Base-by-base conservation (phyloP, 331 rosid genomes). In the Ulmus americana region DNA sequence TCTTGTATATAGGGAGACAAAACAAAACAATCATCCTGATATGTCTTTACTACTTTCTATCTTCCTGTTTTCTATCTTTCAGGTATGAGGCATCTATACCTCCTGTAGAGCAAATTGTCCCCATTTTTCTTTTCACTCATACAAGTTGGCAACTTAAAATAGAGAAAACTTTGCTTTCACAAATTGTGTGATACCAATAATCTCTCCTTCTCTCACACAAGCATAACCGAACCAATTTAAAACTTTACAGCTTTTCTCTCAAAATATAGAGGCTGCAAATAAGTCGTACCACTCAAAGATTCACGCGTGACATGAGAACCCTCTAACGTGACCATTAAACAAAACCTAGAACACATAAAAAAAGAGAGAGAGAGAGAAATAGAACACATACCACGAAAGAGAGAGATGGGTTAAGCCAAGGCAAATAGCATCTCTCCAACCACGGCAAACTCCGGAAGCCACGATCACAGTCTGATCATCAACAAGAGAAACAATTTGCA, bases 391-490 rank as follows among this genome's bases (percentile, higher is more conserved):
- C 99, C 99, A 85, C 52, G 91, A 79, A 64, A 94, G 90, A 46
- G 97, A 94, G 57, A 94, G 90, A 59, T 82, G 95, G 45, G 83
- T 72, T 43, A 81, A 85, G 67, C 90, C 95, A 59, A 82, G 80
- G 82, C 71, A 85, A 65, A 87, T 71, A 59, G 95, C 88, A 71
- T 87, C 97, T 80, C 99, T 90, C 99, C 99, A 94, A 1, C 95
- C 97, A 73, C 96, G 87, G 65, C 99, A 94, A 55, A 94, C 92
- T 2, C 88, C 95, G 39, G 90, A 85, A 20, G 88, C 97, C 52
- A 22, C 47, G 75, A 94, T 76, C 65, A 81, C 95, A 1, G 92
- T 77, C 73, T 70, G 88, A 84, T 90, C 88, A 76, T 85, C 97
- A 39, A 75, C 84, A 69, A 85, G 86, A 0, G 90, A 76, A 61